Conservation (phyloP, 202 grass and related monocot species). For the Schoenoplectus triqueter region DNA sequence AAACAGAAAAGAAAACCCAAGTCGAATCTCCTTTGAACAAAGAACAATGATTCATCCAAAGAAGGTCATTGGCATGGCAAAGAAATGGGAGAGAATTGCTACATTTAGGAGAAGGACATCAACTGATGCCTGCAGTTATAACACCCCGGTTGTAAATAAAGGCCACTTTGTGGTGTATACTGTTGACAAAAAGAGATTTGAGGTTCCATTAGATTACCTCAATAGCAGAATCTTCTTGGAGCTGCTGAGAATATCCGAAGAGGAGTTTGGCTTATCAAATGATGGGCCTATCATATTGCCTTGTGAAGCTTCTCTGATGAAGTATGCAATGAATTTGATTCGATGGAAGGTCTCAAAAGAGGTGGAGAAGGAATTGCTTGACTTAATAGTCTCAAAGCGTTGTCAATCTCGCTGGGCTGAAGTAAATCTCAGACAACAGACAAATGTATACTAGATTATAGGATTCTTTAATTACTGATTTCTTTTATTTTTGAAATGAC, state of each 20-base stretch:
- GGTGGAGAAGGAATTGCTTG: conserved; percentile 46
- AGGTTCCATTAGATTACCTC: conserved; percentile 57
- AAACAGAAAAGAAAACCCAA: conserved; percentile 15
- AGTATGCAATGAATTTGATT: conserved; percentile 49
- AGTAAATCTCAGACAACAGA: conserved; percentile 17
- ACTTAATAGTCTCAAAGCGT: conserved; percentile 30
- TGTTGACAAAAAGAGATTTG: conserved; percentile 38
- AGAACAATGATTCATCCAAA: conserved; percentile 52
- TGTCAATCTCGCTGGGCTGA: conserved; percentile 19
- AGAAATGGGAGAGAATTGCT: conserved; percentile 58
- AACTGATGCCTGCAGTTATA: neutral
- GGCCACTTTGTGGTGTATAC: conserved; percentile 57
- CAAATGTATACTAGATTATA: conserved; percentile 23
- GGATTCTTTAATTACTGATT: neutral
- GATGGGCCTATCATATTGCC: conserved; percentile 46
- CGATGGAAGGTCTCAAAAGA: conserved; percentile 39
- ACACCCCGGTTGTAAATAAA: conserved; percentile 44
- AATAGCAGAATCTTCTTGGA: conserved; percentile 46
- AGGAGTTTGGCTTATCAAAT: conserved; percentile 50
- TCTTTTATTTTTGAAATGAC: neutral
- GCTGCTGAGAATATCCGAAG: conserved; percentile 50
- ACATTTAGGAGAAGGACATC: conserved; percentile 45
- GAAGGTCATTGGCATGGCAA: conserved; percentile 45
- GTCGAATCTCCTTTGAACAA: neutral
- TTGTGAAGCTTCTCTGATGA: conserved; percentile 45